Evolutionary conservation across 202 grass and related monocot species (phyloP), one percentile per base, ranked within the genome.

Genomic region (Panicum hallii): DNA sequence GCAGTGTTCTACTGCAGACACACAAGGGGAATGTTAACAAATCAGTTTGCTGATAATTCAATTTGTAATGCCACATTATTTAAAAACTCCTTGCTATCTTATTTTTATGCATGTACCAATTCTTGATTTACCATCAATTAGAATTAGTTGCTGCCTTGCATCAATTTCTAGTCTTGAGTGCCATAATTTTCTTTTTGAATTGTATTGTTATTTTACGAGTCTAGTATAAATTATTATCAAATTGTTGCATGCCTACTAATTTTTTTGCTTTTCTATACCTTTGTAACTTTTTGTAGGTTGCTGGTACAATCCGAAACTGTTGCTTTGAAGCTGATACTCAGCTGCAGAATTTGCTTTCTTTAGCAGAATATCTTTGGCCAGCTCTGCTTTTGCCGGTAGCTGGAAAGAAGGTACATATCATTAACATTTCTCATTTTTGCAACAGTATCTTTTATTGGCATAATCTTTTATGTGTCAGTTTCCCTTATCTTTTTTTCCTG

Each of bases 341-440:
- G 82, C 78, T 99, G 78, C 89, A 90, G 76, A 95, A 92, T 89
- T 78, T 99, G 50, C 90, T 99, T 84, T 75, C 89, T 67, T 74
- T 95, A 86, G 78, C 96, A 55, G 96, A 99, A 84, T 99, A 94
- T 90, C 89, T 99, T 82, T 99, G 96, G 96, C 96, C 96, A 82
- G 82, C 93, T 88, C 72, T 95, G 53, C 85, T 95, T 78, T 87
- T 99, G 15, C 93, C 91, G 74, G 91, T 95, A 77, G 91, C 93
- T 74, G 96, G 96, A 86, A 95, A 91, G 77, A 96, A 95, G 96
- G 96, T 95, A 57, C 30, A 62, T 6, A 66, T 89, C 22, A 20
- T 70, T 54, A 70, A 56, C 44, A 48, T 55, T 32, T 43, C 48
- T 67, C 50, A 55, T 54, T 19, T 44, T 42, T 62, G 13, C n/a